phyloP scores from a whole-genome alignment of 2,329 filamentous ascomycete species.

The Exophiala bonariae region DNA sequence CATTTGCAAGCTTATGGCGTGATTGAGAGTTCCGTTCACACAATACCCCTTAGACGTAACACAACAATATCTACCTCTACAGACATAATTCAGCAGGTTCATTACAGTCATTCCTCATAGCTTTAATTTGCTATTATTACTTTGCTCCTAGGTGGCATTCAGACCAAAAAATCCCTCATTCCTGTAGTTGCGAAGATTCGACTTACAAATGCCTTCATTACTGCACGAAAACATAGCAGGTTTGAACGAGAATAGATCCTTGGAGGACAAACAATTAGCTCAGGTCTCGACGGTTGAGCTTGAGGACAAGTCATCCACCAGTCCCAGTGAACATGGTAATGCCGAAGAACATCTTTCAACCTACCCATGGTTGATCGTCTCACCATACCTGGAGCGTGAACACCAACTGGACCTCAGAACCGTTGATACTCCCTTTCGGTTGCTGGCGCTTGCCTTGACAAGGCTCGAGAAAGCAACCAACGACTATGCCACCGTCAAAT shows the following conservation, averaged over 20 bases:
- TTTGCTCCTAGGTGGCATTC: too few species aligned
- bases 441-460: conserved; percentile 72
- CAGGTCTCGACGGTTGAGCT: conserved; percentile 1
- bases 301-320: background rate
- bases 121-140: too few species aligned
- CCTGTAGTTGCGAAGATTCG: too few species aligned
- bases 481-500: conserved; percentile 76
- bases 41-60: too few species aligned
- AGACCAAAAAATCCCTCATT: too few species aligned
- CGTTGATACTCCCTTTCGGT: conserved; percentile 63
- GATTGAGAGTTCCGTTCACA: conserved; percentile 16
- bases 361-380: conserved; percentile 57
- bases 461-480: conserved; percentile 60
- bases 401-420: conserved; percentile 73
- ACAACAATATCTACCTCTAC: too few species aligned
- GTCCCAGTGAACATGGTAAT: too few species aligned
- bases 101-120: too few species aligned
- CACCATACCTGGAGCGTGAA: conserved; percentile 69
- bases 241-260: too few species aligned
- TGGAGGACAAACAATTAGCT: too few species aligned
- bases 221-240: background rate
- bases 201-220: background rate
- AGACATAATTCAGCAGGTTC: too few species aligned
- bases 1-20: conserved; percentile 20
- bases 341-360: background rate